These are phyloP conservation scores for Parietaria judaica DNA, from an alignment of 306 rosid species.

Conservation along the genomic window DNA sequence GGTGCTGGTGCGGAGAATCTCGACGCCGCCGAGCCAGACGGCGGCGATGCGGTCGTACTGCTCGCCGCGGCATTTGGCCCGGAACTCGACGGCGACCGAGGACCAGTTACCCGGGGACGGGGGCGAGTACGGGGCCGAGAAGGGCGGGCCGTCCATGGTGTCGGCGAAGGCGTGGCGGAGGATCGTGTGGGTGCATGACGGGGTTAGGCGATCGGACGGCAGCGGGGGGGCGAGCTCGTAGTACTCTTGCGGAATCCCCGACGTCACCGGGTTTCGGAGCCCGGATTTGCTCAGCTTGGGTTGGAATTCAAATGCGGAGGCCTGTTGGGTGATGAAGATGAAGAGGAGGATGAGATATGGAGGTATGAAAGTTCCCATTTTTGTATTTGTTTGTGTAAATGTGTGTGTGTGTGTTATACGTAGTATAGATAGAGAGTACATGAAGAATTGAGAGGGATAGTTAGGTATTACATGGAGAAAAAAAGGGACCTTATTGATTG, in stretches of 20 bases:
- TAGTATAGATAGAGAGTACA: too few relatives aligned
- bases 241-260: constrained; percentile 28
- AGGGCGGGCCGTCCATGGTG: constrained; percentile 61
- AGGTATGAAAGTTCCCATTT: not conserved
- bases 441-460: not conserved
- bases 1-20: constrained; percentile 76
- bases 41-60: constrained; percentile 84
- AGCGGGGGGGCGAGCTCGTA: constrained; percentile 54
- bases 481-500: not conserved
- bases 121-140: constrained; percentile 47
- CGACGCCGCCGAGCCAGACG: constrained; percentile 67
- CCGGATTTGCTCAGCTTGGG: constrained; percentile 31
- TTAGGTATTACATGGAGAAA: not conserved
- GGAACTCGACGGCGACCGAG: constrained; percentile 41
- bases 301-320: constrained; percentile 14
- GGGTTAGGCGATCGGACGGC: constrained; percentile 27
- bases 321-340: not conserved
- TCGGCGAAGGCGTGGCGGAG: constrained; percentile 58
- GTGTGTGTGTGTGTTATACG: not conserved
- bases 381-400: not conserved
- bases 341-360: not conserved
- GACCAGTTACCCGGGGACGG: constrained; percentile 49
- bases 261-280: not conserved
- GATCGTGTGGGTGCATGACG: constrained; percentile 46
- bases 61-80: constrained; percentile 46